These are phyloP conservation scores for Microbotryomycetes sp. DNA, from an alignment of 1,284 basidiomycete species.

Conservation along the genomic window DNA sequence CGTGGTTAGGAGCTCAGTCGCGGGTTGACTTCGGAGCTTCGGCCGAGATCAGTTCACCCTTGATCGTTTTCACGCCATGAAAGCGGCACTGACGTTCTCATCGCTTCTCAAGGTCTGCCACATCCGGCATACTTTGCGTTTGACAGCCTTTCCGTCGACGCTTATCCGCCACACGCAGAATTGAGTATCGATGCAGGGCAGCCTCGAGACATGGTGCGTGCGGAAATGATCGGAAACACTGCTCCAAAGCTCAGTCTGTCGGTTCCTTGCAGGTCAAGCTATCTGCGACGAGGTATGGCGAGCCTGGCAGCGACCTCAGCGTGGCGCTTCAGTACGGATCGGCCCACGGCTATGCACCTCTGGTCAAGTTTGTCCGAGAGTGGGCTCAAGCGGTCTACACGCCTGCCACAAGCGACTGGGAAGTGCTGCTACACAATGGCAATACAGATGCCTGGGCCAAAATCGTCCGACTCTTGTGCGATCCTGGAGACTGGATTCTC, in stretches of 20 bases:
- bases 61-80: constrained; percentile 56
- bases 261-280: background rate
- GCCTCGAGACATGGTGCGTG: too few species aligned
- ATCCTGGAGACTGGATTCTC: constrained; percentile 62
- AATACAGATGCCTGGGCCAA: constrained; percentile 66
- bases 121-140: constrained; percentile 39
- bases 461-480: constrained; percentile 53
- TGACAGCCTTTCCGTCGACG: background rate
- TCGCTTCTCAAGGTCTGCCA: constrained; percentile 51
- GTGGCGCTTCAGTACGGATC: constrained; percentile 61
- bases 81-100: constrained; percentile 40
- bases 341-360: constrained; percentile 50
- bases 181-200: constrained; percentile 1
- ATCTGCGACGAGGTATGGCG: background rate
- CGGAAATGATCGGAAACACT: too few species aligned
- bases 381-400: constrained; percentile 57
- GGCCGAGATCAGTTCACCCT: constrained; percentile 31
- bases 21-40: constrained; percentile 38
- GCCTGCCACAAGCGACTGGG: constrained; percentile 56
- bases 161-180: constrained; percentile 4
- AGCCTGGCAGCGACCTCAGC: constrained; percentile 53
- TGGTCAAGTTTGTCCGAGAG: constrained; percentile 51
- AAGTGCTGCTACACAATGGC: constrained; percentile 54
- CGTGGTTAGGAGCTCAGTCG: constrained; percentile 45
- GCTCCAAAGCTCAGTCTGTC: too few species aligned